Base-by-base conservation (phyloP, 768 basidiomycete genomes). In the Tremella yokohamensis region DNA sequence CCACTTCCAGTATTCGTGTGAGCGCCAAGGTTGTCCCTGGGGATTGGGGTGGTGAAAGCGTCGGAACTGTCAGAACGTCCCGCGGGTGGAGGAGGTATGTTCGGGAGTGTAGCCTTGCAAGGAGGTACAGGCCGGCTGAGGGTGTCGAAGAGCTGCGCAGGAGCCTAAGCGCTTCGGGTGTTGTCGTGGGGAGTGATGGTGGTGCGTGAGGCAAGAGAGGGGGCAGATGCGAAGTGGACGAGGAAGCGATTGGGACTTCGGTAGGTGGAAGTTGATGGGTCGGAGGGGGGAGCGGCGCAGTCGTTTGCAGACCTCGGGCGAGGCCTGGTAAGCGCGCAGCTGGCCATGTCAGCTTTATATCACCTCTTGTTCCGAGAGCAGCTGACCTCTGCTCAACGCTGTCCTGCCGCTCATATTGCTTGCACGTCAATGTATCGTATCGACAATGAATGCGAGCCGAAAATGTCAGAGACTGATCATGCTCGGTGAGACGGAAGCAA, bases 61-160 rank as follows among this genome's bases (percentile, higher is more conserved):
- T 87, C 3, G 94, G 93, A 1, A 99, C 85, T 56, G 96, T 98
- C 72, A 99, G 85, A 66, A 93, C 77, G 79, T 99, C 96, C 73
- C 85, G 84, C 13, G 91, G 87, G 8, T 94, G 84, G 20, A 99
- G 82, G 65, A 98, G 84, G 79, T 96, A 91, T 77, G 87, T 88
- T 72, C 84, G 83, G 68, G 90, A 87, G 56, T 87, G 88, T 53
- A 99, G 82, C 19, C 87, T 84, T 59, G 92, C 92, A 72, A 93
- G 82, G 75, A 94, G 82, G 79, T 98, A 99, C 78, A 90, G 87
- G 12, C 71, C 70, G 20, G 60, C 40, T 0, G 87, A 87, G 4
- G 94, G 90, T 65, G 97, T 92, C 0, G 90, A 87, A 72, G 87
- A 86, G 24, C 69, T 59, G 37, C 60, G 45, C 60, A 97, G 87